Evolutionary conservation across 805 yeast species (phyloP).

Genomic region (Metschnikowia anglica): DNA sequence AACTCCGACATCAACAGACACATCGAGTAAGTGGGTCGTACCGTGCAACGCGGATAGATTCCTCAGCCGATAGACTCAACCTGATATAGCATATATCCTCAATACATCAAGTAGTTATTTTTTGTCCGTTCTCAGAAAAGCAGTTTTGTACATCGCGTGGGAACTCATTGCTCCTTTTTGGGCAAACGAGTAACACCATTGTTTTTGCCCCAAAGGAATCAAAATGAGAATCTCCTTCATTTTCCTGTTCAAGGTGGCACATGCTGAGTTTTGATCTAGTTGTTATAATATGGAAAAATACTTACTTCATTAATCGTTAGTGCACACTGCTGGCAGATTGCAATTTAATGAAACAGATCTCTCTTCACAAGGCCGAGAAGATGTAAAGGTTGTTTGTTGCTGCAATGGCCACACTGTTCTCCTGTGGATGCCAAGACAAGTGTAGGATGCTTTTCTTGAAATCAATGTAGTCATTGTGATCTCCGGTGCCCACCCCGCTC

Average conservation of each 20-base stretch:
- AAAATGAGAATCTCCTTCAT: too few species aligned
- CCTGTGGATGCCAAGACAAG: slow-evolving; percentile 97
- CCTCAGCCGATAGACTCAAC: too few species aligned
- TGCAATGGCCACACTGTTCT: slow-evolving; percentile 95
- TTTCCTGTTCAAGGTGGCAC: too few species aligned
- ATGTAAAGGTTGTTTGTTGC: slow-evolving; percentile 94
- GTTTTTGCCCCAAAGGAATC: neutral
- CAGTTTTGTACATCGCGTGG: too few species aligned
- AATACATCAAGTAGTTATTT: neutral
- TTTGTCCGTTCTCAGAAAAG: neutral
- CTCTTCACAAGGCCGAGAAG: slow-evolving; percentile 69
- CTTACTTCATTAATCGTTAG: slow-evolving; percentile 9
- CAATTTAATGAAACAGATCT: neutral
- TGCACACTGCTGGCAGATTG: slow-evolving; percentile 3
- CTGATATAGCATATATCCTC: neutral
- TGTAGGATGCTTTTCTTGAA: slow-evolving; percentile 93
- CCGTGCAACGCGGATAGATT: too few species aligned
- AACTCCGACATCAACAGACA: slow-evolving; percentile 89
- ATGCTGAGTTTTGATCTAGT: too few species aligned
- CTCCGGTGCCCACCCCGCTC: slow-evolving; percentile 53
- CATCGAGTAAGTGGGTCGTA: slow-evolving; percentile 35
- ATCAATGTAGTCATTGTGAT: slow-evolving; percentile 72
- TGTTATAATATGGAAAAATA: slow-evolving; percentile 3
- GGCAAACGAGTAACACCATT: too few species aligned
- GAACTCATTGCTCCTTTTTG: too few species aligned